Base-by-base conservation (phyloP, 805 yeast genomes). In the Isabelozyma heimii region DNA sequence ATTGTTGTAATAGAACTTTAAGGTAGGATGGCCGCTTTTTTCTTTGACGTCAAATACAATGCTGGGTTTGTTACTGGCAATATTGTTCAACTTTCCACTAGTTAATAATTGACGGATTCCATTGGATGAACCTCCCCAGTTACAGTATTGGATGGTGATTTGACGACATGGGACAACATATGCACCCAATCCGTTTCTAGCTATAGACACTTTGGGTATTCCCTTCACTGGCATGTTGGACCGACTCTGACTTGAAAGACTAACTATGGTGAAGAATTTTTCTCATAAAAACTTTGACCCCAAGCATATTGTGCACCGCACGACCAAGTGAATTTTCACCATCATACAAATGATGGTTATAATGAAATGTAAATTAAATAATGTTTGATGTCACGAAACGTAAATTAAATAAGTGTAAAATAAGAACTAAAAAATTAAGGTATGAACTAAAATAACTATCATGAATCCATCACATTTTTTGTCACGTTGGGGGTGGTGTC, bases 111-210 rank as follows among this genome's bases (percentile, higher is more conserved):
- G 84, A 62, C 91, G 76, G 72, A 91, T 80, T 3, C 97, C 97
- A 46, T 77, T 76, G 1, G 98, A 91, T 2, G 96, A 87, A 17
- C 97, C 98, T 40, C 97, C 98, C 85, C 95, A 87, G 76, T 94
- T 91, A 73, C 97, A 91, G 71, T 85, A 94, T 52, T 88, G 86
- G 42, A 94, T 66, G 1, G 85, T 78, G 46, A 94, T 78, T 61
- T 80, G 82, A 58, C 80, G 82, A 72, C 98, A 91, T 38, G 91
- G 90, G 20, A 75, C 72, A 7, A 88, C 77, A 61, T 79, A 88
- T 0, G 91, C 82, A 3, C 91, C 90, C 16, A 87, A 72, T 46
- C 96, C 95, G 58, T 89, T 88, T 55, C 89, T 81, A 24, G 88
- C 82, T 40, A 77, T 67, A 13, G 94, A 81, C 0, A 75, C 66